A percentile compares a stretch with the other conserved stretches of the same genome.
phyloP scores from a whole-genome alignment of 2,329 filamentous ascomycete genomes.

The Fusarium illudens region DNA sequence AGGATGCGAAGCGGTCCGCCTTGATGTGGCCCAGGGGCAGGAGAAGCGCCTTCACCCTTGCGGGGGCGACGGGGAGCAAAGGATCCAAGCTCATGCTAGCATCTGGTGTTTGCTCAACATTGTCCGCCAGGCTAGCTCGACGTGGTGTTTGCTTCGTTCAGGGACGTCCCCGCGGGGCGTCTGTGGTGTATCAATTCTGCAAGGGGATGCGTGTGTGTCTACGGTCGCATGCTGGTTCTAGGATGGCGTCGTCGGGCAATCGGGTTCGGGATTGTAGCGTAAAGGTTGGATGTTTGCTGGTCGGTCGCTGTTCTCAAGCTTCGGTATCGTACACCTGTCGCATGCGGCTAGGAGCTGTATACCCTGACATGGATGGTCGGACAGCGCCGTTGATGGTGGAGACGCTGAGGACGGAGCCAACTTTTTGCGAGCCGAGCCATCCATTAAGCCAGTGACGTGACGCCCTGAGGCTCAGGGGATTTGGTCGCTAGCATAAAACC shows the following conservation, averaged over 20 bases:
- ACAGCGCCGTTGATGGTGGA: constrained; percentile 32
- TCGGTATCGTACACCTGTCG: constrained; percentile 42
- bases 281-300: constrained; percentile 2
- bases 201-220: background rate
- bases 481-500: background rate
- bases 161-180: constrained; percentile 26
- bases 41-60: constrained; percentile 86
- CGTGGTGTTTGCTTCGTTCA: constrained; percentile 19
- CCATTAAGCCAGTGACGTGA: constrained; percentile 14
- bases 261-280: constrained; percentile 9
- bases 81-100: constrained; percentile 86
- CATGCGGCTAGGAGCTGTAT: constrained; percentile 41
- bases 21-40: constrained; percentile 89
- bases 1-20: constrained; percentile 78
- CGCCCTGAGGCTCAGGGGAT: background rate
- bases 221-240: constrained; percentile 28
- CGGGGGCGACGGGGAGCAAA: constrained; percentile 89
- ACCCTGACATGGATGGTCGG: constrained; percentile 30
- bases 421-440: constrained; percentile 43
- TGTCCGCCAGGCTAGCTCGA: constrained; percentile 40
- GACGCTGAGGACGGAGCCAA: constrained; percentile 35
- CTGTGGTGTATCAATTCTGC: constrained; percentile 12
- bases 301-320: constrained; percentile 26
- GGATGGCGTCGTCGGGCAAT: constrained; percentile 5
- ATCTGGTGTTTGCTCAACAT: constrained; percentile 51